Evolutionary conservation across 257 asterid species (phyloP), one percentile per base, ranked within the genome.

Genomic region (Jasminum sambac): DNA sequence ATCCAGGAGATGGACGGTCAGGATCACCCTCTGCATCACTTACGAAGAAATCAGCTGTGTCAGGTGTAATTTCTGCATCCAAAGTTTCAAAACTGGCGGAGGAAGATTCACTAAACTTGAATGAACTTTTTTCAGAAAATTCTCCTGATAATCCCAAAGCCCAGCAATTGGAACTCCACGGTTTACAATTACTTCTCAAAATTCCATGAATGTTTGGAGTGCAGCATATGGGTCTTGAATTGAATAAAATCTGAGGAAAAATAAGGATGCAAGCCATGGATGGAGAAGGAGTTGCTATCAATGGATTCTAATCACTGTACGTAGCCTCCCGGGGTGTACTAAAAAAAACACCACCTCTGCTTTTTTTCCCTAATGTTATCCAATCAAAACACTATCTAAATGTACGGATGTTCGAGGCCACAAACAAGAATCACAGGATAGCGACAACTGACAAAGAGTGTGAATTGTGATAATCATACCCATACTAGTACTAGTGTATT

Each of bases 1-100:
- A 92, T 2, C 97, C 96, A 1, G 73, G 79, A 21, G 96, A 77
- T 0, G 98, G 98, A 75, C 93, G 74, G 77, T 90, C 97, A 26
- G 98, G 98, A 77, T 92, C 97, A 19, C 93, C 97, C 43, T 92
- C 89, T 0, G 98, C 90, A 72, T 92, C 98, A 67, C 98, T 90
- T 5, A 87, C 95, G 61, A 90, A 92, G 89, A 92, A 92, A 84
- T 84, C 91, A 41, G 74, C 58, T 39, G 89, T 85, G 75, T 88
- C 96, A 5, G 81, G 90, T 25, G 91, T 85, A n/a, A 85, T 87
- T 64, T 87, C 91, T 34, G 89, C 95, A 72, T 86, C 82, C 17
- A 82, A 42, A 21, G 89, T 80, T 23, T 60, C 78, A 60, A 83
- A 86, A 11, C 75, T 68, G 12, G 64, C 41, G 8, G 85, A 62